Percentiles rank a stretch among this genome's conserved stretches.
These are phyloP conservation scores for Trametes coccinea DNA, from an alignment of 768 basidiomycete genomes.

Conservation along the genomic window DNA sequence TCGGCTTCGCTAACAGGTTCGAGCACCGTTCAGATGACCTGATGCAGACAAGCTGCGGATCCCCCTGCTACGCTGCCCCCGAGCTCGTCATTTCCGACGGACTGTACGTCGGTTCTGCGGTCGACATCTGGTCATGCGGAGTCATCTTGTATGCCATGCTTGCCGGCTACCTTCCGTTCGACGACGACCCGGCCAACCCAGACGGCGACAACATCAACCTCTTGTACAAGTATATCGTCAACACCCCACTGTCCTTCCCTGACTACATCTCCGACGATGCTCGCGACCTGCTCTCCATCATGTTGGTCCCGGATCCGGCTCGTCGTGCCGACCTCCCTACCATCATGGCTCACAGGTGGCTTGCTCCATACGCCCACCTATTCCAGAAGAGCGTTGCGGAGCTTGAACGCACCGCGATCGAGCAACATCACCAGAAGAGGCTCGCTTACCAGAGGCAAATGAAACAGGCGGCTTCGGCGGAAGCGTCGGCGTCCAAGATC, in stretches of 20 bases:
- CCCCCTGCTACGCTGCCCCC: conserved; percentile 97
- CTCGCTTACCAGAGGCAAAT: conserved; percentile 81
- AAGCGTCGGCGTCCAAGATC: conserved; percentile 31
- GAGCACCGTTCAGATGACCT: conserved; percentile 91
- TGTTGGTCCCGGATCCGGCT: conserved; percentile 93
- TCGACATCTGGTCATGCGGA: conserved; percentile 97
- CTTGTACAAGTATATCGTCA: conserved; percentile 97
- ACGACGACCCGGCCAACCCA: conserved; percentile 97
- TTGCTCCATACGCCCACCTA: conserved; percentile 57
- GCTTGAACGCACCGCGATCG: conserved; percentile 77
- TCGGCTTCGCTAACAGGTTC: conserved; percentile 98
- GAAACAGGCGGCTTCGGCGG: conserved; percentile 45
- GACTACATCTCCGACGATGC: conserved; percentile 88
- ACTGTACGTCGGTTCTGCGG: conserved; percentile 93
- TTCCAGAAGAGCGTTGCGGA: conserved; percentile 78
- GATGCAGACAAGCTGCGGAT: conserved; percentile 98
- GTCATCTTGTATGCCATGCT: conserved; percentile 98
- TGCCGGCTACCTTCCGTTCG: conserved; percentile 97
- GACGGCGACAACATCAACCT: conserved; percentile 99
- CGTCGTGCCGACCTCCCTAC: conserved; percentile 71
- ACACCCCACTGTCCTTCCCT: conserved; percentile 95
- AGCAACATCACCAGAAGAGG: conserved; percentile 82
- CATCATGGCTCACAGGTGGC: conserved; percentile 91
- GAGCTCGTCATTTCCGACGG: conserved; percentile 98
- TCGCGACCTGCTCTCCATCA: conserved; percentile 78